Evolutionary conservation across 495 filamentous ascomycete species (phyloP).

Genomic region (Talaromyces liani): DNA sequence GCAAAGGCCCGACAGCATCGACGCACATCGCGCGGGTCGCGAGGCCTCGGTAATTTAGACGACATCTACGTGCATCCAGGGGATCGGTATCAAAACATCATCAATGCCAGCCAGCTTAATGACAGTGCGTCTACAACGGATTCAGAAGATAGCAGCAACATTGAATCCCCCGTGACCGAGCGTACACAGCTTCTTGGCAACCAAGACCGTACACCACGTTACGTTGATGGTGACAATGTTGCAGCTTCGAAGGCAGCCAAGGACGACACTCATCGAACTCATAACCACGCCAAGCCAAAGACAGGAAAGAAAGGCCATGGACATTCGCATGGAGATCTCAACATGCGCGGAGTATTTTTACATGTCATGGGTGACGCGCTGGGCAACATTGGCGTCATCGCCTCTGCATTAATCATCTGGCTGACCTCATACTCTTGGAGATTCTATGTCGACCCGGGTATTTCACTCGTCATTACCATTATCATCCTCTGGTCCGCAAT

Average conservation of each 20-base stretch:
- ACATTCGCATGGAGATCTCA: conserved; percentile 80
- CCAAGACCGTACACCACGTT: conserved; percentile 24
- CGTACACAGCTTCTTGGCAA: conserved; percentile 27
- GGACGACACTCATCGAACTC: conserved; percentile 38
- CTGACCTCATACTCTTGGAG: conserved; percentile 61
- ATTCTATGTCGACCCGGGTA: conserved; percentile 80
- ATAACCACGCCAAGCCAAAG: conserved; percentile 78
- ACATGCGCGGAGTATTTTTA: conserved; percentile 95
- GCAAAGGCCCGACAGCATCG: conserved; percentile 9
- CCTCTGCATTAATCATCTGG: conserved; percentile 90
- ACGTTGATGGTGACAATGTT: conserved; percentile 27
- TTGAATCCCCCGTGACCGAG: conserved; percentile 35
- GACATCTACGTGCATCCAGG: conserved; percentile 84
- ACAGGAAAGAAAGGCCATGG: conserved; percentile 52
- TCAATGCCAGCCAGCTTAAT: conserved; percentile 59
- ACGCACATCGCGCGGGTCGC: conserved; percentile 44
- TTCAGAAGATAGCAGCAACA: conserved; percentile 43
- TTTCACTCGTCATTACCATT: conserved; percentile 92
- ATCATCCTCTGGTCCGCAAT: conserved; percentile 91
- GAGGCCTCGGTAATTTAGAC: conserved; percentile 49
- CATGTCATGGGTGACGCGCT: conserved; percentile 96
- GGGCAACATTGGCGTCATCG: conserved; percentile 94
- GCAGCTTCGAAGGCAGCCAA: conserved; percentile 12
- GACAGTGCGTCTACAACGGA: conserved; percentile 47
- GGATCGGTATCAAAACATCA: conserved; percentile 84